Evolutionary conservation across 441 rosid genomes (phyloP), one percentile per base, ranked within the genome.

Genomic region (Eruca vesicaria): DNA sequence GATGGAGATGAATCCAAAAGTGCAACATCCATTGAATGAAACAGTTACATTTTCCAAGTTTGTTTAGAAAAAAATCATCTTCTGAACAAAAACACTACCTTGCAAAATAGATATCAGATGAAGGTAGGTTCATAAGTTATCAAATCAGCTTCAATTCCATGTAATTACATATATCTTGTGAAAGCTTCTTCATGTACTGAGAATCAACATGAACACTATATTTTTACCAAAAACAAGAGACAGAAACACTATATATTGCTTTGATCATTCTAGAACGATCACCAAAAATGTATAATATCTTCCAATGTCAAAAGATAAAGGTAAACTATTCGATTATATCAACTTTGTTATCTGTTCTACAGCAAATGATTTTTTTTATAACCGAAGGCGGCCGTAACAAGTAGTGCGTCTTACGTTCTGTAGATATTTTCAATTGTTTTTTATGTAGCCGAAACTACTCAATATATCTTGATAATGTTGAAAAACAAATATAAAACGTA

Each of bases 321-420:
- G n/a, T 69, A 56, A 69, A 69, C 29, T 29, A 55, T 29, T 69
- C 35, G 12, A 38, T 55, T 31, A 6, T 38, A 61, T 61, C 28
- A 36, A 61, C 12, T 26, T 68, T 53, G 69, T 75, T 9, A 68
- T 68, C 57, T 36, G 45, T 68, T 75, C 60, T 67, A 62, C 58
- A 11, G 26, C 2, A 56, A 43, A 23, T 21, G n/a, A 20, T 70
- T 43, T 32, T n/a, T 56, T 29, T 18, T 11, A 56, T 1, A 28
- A 36, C 19, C 23, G 43, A 36, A 20, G 61, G 16, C 66, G 61
- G 73, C 72, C 61, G 73, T 75, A 68, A 20, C 70, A 76, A 69
- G 70, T 68, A 69, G 69, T 69, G 69, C 66, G 31, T 76, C 75
- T 69, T 38, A 69, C 60, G 66, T 76, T 76, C 50, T 16, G 2